Percentiles rank a stretch among this genome's conserved stretches.
phyloP scores from a whole-genome alignment of 2,329 filamentous ascomycete species.

The Epichloe aotearoae region DNA sequence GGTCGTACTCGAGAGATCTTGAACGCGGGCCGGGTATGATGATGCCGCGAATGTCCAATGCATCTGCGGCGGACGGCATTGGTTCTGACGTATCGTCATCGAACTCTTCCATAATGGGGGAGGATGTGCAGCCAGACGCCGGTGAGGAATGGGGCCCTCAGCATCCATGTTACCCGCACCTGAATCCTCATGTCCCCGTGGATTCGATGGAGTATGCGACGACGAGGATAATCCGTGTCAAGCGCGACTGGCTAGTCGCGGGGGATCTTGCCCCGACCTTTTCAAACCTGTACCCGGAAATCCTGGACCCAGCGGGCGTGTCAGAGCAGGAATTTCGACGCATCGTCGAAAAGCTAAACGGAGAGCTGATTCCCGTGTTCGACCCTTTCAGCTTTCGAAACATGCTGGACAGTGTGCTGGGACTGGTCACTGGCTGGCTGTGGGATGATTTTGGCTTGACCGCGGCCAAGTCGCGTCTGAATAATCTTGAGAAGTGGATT shows the following conservation, averaged over 20 bases:
- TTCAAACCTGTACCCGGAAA: constrained; percentile 91
- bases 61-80: constrained; percentile 36
- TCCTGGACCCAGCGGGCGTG: constrained; percentile 72
- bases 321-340: constrained; percentile 76
- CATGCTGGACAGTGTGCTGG: constrained; percentile 65
- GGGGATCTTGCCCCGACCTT: constrained; percentile 89
- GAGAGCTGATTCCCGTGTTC: constrained; percentile 63
- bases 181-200: constrained; percentile 79
- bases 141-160: constrained; percentile 83
- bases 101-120: constrained; percentile 50
- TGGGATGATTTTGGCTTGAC: constrained; percentile 85
- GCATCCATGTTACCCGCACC: constrained; percentile 88
- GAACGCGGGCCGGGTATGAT: constrained; percentile 38
- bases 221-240: constrained; percentile 84
- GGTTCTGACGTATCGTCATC: constrained; percentile 42
- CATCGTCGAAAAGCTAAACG: constrained; percentile 71
- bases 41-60: constrained; percentile 31
- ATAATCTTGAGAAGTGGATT: constrained; percentile 64
- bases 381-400: constrained; percentile 66
- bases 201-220: constrained; percentile 59
- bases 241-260: constrained; percentile 78
- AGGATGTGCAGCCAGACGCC: constrained; percentile 50
- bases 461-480: constrained; percentile 58
- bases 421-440: constrained; percentile 77
- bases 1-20: constrained; percentile 36